Evolutionary conservation across 208 protist species (phyloP).

Genomic region (Giardia duodenalis): DNA sequence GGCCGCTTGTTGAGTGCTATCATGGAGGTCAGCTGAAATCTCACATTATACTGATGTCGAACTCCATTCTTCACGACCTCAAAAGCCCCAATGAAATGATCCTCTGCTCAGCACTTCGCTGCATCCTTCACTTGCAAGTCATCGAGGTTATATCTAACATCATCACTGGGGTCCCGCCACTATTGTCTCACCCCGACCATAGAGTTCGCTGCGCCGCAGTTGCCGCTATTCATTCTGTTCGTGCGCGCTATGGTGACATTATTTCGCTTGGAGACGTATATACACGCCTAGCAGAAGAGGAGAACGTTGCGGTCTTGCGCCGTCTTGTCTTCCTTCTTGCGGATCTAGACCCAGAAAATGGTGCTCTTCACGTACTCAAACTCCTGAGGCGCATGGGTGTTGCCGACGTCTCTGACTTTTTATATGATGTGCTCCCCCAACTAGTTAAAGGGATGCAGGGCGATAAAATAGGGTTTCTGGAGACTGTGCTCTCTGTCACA

Average conservation of each 20-base stretch:
- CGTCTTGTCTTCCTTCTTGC: background rate
- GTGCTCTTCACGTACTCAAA: background rate
- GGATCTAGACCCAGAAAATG: background rate
- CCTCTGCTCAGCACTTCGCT: conserved; percentile 1
- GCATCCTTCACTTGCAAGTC: background rate
- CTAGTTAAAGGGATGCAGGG: background rate
- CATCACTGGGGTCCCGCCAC: background rate
- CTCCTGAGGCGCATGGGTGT: background rate
- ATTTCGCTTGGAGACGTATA: background rate
- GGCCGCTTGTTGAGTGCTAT: background rate
- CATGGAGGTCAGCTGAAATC: background rate
- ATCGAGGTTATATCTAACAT: background rate
- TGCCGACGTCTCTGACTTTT: background rate
- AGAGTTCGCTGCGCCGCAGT: background rate
- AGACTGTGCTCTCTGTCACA: background rate
- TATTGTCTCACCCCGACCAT: background rate
- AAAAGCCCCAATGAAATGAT: background rate
- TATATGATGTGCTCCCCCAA: background rate
- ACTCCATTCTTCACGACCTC: background rate
- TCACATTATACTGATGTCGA: background rate
- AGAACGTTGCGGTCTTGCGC: background rate
- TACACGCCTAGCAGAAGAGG: background rate
- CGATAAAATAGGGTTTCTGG: background rate
- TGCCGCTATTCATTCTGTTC: background rate
- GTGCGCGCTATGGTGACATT: background rate